Conservation (phyloP, 805 yeast species). For the Kodamaea neixiangensis region DNA sequence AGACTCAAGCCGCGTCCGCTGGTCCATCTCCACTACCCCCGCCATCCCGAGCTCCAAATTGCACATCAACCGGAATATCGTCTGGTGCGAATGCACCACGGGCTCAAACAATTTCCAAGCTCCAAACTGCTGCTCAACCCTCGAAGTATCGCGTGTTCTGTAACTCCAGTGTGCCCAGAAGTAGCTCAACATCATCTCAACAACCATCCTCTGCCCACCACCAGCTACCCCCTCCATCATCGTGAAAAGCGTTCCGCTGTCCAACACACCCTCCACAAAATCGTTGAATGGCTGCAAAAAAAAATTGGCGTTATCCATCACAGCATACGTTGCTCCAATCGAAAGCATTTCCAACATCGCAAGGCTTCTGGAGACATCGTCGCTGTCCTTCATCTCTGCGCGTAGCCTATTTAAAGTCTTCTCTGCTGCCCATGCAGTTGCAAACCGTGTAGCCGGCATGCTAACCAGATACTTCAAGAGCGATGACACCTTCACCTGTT, state of each 20-base stretch:
- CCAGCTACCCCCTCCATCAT: constrained; percentile 21
- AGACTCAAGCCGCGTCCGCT: constrained; percentile 13
- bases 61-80: constrained; percentile 34
- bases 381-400: constrained; percentile 5
- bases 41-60: constrained; percentile 34
- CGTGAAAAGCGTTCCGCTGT: constrained; percentile 35
- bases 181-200: constrained; percentile 46
- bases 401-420: constrained; percentile 14
- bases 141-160: constrained; percentile 15
- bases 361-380: constrained; percentile 22
- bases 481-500: constrained; percentile 13
- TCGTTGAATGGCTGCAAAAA: constrained; percentile 40
- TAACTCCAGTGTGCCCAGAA: constrained; percentile 49
- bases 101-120: constrained; percentile 36
- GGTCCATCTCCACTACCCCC: constrained; percentile 21
- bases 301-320: constrained; percentile 35
- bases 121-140: constrained; percentile 20
- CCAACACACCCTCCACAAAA: constrained; percentile 42
- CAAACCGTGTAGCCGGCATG: constrained; percentile 8
- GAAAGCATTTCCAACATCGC: constrained; percentile 32
- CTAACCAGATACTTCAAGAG: constrained; percentile 18
- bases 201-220: constrained; percentile 26
- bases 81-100: constrained; percentile 26
- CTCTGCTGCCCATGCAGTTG: constrained; percentile 18
- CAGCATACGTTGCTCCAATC: constrained; percentile 30